Evolutionary conservation across 208 protist species (phyloP).

Genomic region (Tritrichomonas musculus): DNA sequence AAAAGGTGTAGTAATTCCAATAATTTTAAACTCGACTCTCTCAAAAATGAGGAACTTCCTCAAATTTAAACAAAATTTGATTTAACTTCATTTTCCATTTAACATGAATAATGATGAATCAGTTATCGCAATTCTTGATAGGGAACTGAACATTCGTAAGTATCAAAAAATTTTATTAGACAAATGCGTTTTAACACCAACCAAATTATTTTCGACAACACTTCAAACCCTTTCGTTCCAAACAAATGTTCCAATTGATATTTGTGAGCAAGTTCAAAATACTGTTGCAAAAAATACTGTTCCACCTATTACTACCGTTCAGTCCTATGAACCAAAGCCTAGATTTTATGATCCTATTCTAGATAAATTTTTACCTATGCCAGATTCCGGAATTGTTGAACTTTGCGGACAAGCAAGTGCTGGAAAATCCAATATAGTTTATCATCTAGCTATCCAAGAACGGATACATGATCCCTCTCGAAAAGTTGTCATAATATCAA

Average conservation of each 20-base stretch:
- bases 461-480: background rate
- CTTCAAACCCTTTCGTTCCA: background rate
- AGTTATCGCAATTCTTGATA: background rate
- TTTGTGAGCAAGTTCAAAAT: background rate
- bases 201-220: background rate
- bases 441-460: background rate
- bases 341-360: constrained; percentile 3
- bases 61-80: no score
- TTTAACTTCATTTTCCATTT: no score
- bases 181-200: background rate
- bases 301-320: background rate
- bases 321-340: no score
- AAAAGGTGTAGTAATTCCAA: no score
- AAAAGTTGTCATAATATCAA: background rate
- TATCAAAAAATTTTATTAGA: background rate
- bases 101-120: background rate
- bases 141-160: background rate
- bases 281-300: background rate
- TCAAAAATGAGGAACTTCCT: no score
- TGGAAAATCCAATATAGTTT: constrained; percentile 18
- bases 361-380: background rate
- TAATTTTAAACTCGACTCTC: no score
- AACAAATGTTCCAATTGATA: background rate
- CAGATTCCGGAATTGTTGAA: background rate
- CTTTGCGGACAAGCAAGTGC: background rate